Evolutionary conservation across 164 flowering plant genomes (phyloP), one percentile per base, ranked within the genome.

Genomic region (Kalanchoe fedtschenkoi): DNA sequence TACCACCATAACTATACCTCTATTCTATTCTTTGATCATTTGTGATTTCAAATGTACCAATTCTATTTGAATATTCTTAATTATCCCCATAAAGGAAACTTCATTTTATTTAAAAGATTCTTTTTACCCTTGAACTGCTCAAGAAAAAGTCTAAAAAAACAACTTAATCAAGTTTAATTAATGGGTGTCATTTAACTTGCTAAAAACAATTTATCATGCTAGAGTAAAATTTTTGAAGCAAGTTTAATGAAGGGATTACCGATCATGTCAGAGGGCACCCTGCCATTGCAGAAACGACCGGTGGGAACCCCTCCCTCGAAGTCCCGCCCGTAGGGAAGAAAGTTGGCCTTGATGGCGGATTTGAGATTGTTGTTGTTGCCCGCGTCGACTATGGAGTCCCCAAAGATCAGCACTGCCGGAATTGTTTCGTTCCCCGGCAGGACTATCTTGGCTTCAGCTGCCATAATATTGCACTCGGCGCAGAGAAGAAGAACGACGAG

Each of bases 321-420:
- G 34, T 83, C 81, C 22, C 59, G 42, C 2, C 88, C 88, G 57
- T 81, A 83, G 0, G 88, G 88, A 34, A 70, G 72, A 54, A 74
- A 78, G 57, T 84, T 67, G 46, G 74, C 66, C 66, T 74, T 77
- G 2, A 56, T 32, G 0, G 66, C 0, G 1, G 86, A 75, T 5
- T n/a, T 22, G 2, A 81, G 42, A 30, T 72, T 0, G 66, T 83
- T 81, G 68, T 83, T 83, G 60, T 76, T 83, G 14, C 88, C 88
- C 0, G 82, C 69, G 44, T 84, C 89, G 7, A 78, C 71, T 0
- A 80, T 74, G 2, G 89, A 84, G 62, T 85, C 82, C 58, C 86
- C 83, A n/a, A 82, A 85, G 8, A 34, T 75, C 0, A 82, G 34
- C 10, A 81, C 54, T 0, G 80, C 85, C 0, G 84, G 78, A 33